Percentiles rank a stretch among this genome's conserved stretches.
phyloP scores from a whole-genome alignment of 768 basidiomycete genomes.

The Sporobolomyces roseus region DNA sequence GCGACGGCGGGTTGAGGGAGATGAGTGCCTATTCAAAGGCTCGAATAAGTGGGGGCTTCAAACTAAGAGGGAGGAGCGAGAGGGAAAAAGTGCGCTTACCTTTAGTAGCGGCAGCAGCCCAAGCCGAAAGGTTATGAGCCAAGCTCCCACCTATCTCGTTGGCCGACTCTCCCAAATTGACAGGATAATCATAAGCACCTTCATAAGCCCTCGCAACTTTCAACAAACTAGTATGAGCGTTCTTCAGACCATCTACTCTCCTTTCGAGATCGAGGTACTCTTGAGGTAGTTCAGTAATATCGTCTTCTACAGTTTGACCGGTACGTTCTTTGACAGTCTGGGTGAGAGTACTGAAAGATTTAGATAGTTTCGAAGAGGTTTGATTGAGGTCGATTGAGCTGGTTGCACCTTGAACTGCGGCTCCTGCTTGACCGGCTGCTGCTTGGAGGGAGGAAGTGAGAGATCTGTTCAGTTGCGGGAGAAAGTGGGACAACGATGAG shows the following conservation, averaged over 20 bases:
- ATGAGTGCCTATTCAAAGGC: conserved; percentile 53
- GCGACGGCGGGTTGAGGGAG: conserved; percentile 50
- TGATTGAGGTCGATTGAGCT: conserved; percentile 30
- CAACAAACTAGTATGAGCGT: conserved; percentile 50
- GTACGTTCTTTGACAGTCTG: conserved; percentile 61
- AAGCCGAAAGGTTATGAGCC: conserved; percentile 69
- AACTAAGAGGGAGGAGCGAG: neutral
- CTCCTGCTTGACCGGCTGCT: conserved; percentile 30
- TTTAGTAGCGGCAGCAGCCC: conserved; percentile 59
- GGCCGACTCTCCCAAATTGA: conserved; percentile 68
- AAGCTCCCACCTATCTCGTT: conserved; percentile 67
- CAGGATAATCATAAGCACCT: conserved; percentile 62
- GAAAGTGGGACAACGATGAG: neutral
- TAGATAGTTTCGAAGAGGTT: conserved; percentile 24
- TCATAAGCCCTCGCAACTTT: conserved; percentile 88
- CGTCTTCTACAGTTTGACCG: conserved; percentile 68
- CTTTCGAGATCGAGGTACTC: conserved; percentile 96
- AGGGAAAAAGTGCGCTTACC: conserved; percentile 1
- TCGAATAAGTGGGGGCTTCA: neutral
- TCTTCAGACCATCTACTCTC: conserved; percentile 83
- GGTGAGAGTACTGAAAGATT: conserved; percentile 31
- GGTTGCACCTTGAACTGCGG: conserved; percentile 23
- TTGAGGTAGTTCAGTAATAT: conserved; percentile 48
- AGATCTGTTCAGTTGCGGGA: neutral
- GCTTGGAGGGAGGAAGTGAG: conserved; percentile 17